A percentile compares a stretch with the other conserved stretches of the same genome.
phyloP scores from a whole-genome alignment of 2,329 filamentous ascomycete genomes.

The Phialophora expanda region DNA sequence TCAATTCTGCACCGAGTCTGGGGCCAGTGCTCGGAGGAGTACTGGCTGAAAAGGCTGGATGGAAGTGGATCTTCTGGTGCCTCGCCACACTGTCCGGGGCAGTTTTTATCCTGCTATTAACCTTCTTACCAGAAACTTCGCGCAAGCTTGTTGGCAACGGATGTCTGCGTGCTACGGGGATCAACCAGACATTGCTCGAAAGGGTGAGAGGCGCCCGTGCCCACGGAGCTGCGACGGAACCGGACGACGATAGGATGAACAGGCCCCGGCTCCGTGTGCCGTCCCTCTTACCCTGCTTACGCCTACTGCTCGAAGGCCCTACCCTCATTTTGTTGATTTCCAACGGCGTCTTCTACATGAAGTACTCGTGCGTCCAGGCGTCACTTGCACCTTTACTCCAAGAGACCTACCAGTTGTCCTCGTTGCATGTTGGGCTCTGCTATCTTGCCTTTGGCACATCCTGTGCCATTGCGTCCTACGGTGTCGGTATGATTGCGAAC shows the following conservation, averaged over 20 bases:
- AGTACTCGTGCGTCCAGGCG: conserved; percentile 51
- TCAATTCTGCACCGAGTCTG: conserved; percentile 52
- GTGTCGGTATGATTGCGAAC: conserved; percentile 47
- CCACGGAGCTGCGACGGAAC: not conserved
- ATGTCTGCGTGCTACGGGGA: not conserved
- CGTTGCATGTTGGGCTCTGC: conserved; percentile 50
- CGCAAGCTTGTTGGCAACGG: conserved; percentile 6
- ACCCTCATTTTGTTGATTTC: conserved; percentile 44
- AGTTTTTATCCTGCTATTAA: not conserved
- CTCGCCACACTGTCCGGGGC: not conserved
- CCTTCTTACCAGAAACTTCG: not conserved
- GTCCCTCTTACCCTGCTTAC: conserved; percentile 1
- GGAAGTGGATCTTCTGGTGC: conserved; percentile 53
- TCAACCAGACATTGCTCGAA: not conserved
- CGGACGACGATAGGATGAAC: not conserved
- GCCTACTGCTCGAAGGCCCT: not conserved
- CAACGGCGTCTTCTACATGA: conserved; percentile 48
- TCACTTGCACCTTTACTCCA: conserved; percentile 48
- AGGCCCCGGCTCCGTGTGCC: not conserved
- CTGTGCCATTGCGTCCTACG: conserved; percentile 1
- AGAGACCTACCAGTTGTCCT: conserved; percentile 47
- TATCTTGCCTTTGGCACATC: conserved; percentile 50
- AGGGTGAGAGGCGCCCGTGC: not conserved
- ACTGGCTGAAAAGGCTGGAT: conserved; percentile 47
- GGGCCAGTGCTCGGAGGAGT: conserved; percentile 52